Percentiles rank a stretch among this genome's conserved stretches.
phyloP scores from a whole-genome alignment of 164 flowering plant species.

The Echeveria elegans region DNA sequence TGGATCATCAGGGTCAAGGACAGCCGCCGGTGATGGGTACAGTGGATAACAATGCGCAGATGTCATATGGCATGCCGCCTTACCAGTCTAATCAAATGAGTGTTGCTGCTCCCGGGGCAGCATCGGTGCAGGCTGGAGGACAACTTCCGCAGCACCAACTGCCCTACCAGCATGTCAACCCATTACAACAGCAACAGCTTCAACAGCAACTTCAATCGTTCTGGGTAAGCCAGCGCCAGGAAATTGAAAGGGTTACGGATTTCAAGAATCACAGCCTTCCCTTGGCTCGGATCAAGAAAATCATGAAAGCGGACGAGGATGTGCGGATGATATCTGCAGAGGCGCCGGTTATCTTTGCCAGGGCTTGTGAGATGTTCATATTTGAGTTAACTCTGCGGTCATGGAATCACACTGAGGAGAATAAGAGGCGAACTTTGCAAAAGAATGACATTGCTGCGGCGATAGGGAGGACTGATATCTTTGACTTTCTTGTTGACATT shows the following conservation, averaged over 20 bases:
- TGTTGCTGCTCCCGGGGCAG: not conserved
- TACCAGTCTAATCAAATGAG: slow-evolving; percentile 7
- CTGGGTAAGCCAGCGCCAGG: slow-evolving; percentile 18
- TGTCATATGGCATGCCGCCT: slow-evolving; percentile 5
- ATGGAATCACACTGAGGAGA: slow-evolving; percentile 20
- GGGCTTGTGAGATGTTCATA: slow-evolving; percentile 19
- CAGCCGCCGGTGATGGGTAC: slow-evolving; percentile 6
- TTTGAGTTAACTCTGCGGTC: slow-evolving; percentile 18
- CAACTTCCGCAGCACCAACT: slow-evolving; percentile 2
- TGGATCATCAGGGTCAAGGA: slow-evolving; percentile 10
- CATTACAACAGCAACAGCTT: slow-evolving; percentile 19
- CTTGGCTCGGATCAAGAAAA: slow-evolving; percentile 14
- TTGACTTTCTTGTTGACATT: not conserved
- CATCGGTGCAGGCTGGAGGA: not conserved
- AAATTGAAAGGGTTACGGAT: slow-evolving; percentile 14
- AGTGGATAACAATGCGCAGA: slow-evolving; percentile 3
- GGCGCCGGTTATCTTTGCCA: slow-evolving; percentile 18
- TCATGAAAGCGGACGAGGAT: slow-evolving; percentile 19
- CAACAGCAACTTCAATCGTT: slow-evolving; percentile 16
- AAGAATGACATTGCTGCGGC: slow-evolving; percentile 24
- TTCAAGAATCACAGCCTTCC: slow-evolving; percentile 19
- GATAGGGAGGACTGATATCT: slow-evolving; percentile 9
- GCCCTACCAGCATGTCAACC: slow-evolving; percentile 15
- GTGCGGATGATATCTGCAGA: slow-evolving; percentile 21
- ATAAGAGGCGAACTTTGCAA: slow-evolving; percentile 19